These are phyloP conservation scores for Phytophthora sansomeana DNA, from an alignment of 352 stramenopile genomes.

Conservation along the genomic window DNA sequence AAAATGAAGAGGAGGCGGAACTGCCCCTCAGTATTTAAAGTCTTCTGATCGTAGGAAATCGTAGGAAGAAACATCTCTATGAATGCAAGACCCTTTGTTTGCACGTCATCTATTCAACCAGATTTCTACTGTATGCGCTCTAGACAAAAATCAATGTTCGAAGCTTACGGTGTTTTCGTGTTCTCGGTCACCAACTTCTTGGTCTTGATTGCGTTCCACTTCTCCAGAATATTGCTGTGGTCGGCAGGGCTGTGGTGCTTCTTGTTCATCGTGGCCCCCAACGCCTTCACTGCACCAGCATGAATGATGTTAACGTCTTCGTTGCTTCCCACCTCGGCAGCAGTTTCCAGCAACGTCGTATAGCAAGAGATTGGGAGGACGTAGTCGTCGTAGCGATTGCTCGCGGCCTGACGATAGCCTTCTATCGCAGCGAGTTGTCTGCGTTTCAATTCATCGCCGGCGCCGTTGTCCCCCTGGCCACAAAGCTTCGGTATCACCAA, in stretches of 20 bases:
- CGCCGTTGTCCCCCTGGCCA: constrained; percentile 5
- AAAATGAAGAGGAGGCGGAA: constrained; percentile 7
- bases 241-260: constrained; percentile 21
- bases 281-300: constrained; percentile 41
- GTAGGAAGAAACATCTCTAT: constrained; percentile 24
- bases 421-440: constrained; percentile 25
- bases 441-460: constrained; percentile 31
- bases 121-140: background rate
- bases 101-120: background rate
- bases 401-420: constrained; percentile 30
- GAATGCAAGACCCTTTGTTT: constrained; percentile 6
- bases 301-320: constrained; percentile 52
- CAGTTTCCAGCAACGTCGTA: constrained; percentile 46
- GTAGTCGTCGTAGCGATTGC: constrained; percentile 43
- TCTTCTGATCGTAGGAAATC: constrained; percentile 28
- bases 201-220: constrained; percentile 25
- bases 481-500: constrained; percentile 42
- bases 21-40: constrained; percentile 29
- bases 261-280: constrained; percentile 29
- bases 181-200: constrained; percentile 21
- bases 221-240: constrained; percentile 28
- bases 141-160: background rate
- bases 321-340: constrained; percentile 35
- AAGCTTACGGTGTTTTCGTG: background rate
- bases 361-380: constrained; percentile 50